phyloP scores from a whole-genome alignment of 495 filamentous ascomycete genomes.

The Haplographium delicatum region DNA sequence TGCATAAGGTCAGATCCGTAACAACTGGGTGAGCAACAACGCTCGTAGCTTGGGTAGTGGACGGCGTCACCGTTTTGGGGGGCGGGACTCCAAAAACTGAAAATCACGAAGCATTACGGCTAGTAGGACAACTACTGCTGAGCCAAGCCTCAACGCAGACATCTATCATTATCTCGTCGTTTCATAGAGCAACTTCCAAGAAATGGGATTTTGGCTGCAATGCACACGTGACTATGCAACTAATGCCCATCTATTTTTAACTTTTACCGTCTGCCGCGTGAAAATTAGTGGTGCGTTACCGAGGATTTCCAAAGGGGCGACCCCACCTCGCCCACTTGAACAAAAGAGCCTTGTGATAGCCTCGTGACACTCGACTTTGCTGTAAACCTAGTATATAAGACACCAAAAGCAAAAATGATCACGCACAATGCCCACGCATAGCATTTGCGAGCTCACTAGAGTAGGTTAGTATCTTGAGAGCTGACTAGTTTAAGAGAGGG shows the following conservation, averaged over 20 bases:
- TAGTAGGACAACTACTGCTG: slow-evolving; percentile 17
- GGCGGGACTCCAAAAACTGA: slow-evolving; percentile 6
- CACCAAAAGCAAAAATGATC: no score
- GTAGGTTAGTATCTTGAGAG: no score
- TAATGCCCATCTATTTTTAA: slow-evolving; percentile 10
- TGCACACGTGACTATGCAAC: slow-evolving; percentile 8
- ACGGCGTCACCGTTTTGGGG: slow-evolving; percentile 22
- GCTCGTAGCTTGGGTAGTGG: slow-evolving; percentile 22
- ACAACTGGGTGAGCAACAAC: slow-evolving; percentile 25
- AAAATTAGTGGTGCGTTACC: no score
- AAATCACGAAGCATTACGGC: slow-evolving; percentile 8
- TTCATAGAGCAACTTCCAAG: slow-evolving; percentile 13
- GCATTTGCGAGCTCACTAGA: no score
- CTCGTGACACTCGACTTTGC: no score
- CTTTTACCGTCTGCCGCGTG: slow-evolving; percentile 4
- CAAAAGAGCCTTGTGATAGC: no score
- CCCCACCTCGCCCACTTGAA: no score
- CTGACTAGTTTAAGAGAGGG: no score
- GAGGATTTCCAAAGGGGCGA: no score
- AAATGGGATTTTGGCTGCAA: slow-evolving; percentile 10
- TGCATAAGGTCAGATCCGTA: slow-evolving; percentile 25
- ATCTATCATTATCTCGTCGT: slow-evolving; percentile 13
- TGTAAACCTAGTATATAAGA: no score
- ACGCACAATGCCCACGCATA: no score
- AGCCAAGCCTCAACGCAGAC: slow-evolving; percentile 16